A percentile compares a stretch with the other conserved stretches of the same genome.
These are phyloP conservation scores for Globisporangium heterothallicum DNA, from an alignment of 352 stramenopile genomes.

Conservation along the genomic window DNA sequence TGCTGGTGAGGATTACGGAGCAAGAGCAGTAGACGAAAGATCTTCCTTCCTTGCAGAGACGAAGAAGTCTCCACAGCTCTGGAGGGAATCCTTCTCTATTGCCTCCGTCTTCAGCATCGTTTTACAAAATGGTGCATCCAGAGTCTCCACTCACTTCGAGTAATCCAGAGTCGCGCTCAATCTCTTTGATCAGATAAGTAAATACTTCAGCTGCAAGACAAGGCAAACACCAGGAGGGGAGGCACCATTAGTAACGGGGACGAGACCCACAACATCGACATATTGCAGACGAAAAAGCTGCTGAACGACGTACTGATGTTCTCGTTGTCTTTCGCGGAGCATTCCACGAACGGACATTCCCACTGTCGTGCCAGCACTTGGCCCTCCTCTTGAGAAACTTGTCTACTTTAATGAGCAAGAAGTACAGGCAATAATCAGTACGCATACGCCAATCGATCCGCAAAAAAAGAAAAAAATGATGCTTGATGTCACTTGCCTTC, in stretches of 20 bases:
- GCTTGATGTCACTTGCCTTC: slow-evolving; percentile 51
- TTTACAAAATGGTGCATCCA: slow-evolving; percentile 76
- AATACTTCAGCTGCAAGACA: slow-evolving; percentile 76
- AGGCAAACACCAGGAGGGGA: slow-evolving; percentile 6
- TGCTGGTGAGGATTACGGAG: no score
- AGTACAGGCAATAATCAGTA: slow-evolving; percentile 4
- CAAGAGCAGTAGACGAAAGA: no score
- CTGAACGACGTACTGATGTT: slow-evolving; percentile 76
- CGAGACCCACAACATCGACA: not conserved
- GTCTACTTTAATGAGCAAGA: slow-evolving; percentile 25
- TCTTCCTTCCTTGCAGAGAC: not conserved
- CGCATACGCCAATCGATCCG: not conserved
- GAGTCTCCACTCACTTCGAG: slow-evolving; percentile 77
- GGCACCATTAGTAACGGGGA: slow-evolving; percentile 7
- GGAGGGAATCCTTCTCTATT: not conserved
- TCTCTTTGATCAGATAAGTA: slow-evolving; percentile 88
- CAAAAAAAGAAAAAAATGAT: slow-evolving; percentile 1
- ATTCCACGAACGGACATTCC: slow-evolving; percentile 94
- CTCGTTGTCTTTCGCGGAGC: slow-evolving; percentile 89
- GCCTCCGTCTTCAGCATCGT: not conserved
- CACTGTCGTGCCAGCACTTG: slow-evolving; percentile 86
- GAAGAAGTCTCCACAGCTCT: not conserved
- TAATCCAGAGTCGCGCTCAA: slow-evolving; percentile 83
- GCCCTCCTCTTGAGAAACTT: slow-evolving; percentile 82
- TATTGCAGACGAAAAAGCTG: slow-evolving; percentile 2